Base-by-base conservation (phyloP, 208 protist species). In the Trypanosomatidae sp. region DNA sequence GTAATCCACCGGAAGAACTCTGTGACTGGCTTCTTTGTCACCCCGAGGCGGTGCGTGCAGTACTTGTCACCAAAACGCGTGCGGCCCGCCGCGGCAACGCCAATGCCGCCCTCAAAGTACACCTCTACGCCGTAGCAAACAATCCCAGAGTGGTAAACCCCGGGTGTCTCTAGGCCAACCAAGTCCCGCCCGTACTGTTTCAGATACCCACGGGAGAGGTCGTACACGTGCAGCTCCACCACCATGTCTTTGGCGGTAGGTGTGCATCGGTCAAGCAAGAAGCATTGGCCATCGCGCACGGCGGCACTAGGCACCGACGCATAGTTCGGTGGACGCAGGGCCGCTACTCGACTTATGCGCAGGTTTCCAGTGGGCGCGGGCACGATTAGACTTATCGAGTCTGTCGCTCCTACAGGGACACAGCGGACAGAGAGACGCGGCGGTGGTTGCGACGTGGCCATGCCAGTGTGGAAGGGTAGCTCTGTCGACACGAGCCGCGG, bases 71-170 rank as follows among this genome's bases (percentile, higher is more conserved):
- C 96, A 79, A 97, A 98, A 10, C 91, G 94, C 8, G 95, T 98
- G 28, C 67, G 70, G 6, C 92, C 89, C 39, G 86, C 72, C 10
- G 59, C 52, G 12, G 76, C 60, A 33, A 88, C 60, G 36, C 74
- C 82, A 36, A 98, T 91, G 60, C 93, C 95, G 59, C 97, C 97
- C 70, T 96, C 97, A 75, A 97, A 99, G 71, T 95, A 98, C 55
- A 97, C 98, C 71, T 99, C 96, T 41, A 86, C 76, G 3, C 90
- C 95, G 78, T 95, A 98, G n/a, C 91, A 93, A 6, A 98, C 93
- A 10, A 99, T 79, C 17, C 76, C 83, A 36, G 94, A 96, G 86
- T 99, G 97, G 73, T 91, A 98, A 28, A 98, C 79, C 19, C 91
- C 97, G 15, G 92, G 79, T 1, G 96, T 87, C 25, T 92, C 60